Conservation (phyloP, 2,329 filamentous ascomycete species). For the Dothidotthia symphoricarpi region DNA sequence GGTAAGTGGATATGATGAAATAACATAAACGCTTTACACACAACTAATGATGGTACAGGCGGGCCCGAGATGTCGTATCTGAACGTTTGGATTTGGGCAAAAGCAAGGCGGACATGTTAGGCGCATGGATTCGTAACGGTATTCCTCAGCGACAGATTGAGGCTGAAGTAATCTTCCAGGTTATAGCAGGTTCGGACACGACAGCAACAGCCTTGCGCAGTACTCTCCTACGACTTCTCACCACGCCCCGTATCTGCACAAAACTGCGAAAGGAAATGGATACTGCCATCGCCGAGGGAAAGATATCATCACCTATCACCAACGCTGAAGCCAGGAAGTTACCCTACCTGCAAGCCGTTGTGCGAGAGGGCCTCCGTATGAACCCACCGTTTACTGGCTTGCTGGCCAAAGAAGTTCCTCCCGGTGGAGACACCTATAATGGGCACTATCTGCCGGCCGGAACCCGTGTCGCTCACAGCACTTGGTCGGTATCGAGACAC, state of each 20-base stretch:
- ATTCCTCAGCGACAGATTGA: constrained; percentile 44
- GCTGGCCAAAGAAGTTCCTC: constrained; percentile 40
- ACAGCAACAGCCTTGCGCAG: constrained; percentile 55
- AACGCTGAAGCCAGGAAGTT: constrained; percentile 18
- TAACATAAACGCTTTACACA: no score
- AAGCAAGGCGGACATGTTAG: constrained; percentile 52
- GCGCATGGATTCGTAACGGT: constrained; percentile 49
- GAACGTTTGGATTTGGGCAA: constrained; percentile 50
- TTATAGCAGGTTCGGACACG: constrained; percentile 58
- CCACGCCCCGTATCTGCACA: constrained; percentile 45
- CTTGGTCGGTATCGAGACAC: constrained; percentile 11
- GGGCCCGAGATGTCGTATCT: no score
- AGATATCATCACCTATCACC: constrained; percentile 42
- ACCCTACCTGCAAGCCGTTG: constrained; percentile 31
- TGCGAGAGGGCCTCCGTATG: constrained; percentile 34
- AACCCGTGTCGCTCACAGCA: constrained; percentile 19
- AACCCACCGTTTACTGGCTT: constrained; percentile 15
- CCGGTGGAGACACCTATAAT: constrained; percentile 16
- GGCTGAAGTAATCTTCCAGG: constrained; percentile 46
- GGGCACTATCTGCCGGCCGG: constrained; percentile 22
- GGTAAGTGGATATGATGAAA: constrained; percentile 9
- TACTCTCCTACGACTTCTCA: constrained; percentile 52
- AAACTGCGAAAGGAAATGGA: constrained; percentile 49
- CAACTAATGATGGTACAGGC: no score
- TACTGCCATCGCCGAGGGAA: constrained; percentile 36